Conservation (phyloP, 768 basidiomycete species). For the Neoboletus brunneissimus region DNA sequence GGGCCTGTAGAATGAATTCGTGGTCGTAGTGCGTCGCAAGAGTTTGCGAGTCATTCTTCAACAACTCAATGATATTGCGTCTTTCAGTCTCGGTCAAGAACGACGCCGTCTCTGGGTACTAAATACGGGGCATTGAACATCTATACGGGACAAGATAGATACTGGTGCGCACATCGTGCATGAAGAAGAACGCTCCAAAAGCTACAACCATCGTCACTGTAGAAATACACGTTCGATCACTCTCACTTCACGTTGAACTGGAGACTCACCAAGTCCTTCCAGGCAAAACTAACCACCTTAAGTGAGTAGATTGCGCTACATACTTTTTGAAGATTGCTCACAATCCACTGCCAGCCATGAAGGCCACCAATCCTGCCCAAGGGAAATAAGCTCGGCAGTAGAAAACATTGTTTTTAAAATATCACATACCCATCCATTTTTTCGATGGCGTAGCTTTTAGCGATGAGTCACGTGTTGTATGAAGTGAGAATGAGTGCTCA, state of each 20-base stretch:
- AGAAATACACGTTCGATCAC: background rate
- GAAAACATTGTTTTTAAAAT: background rate
- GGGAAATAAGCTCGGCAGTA: background rate
- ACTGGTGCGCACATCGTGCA: slow-evolving; percentile 43
- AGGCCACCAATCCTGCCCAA: slow-evolving; percentile 26
- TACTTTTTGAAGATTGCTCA: slow-evolving; percentile 17
- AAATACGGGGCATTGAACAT: background rate
- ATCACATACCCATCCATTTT: slow-evolving; percentile 31
- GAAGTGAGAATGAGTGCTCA: slow-evolving; percentile 24
- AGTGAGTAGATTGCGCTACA: slow-evolving; percentile 6
- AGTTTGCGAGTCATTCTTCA: slow-evolving; percentile 45
- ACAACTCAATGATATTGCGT: slow-evolving; percentile 29
- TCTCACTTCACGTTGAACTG: background rate
- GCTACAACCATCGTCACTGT: slow-evolving; percentile 26
- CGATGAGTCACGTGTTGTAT: background rate
- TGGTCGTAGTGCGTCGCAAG: slow-evolving; percentile 44
- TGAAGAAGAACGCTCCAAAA: slow-evolving; percentile 42
- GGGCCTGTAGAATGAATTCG: slow-evolving; percentile 48
- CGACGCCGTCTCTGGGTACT: slow-evolving; percentile 58
- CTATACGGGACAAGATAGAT: slow-evolving; percentile 1
- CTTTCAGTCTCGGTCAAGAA: slow-evolving; percentile 51
- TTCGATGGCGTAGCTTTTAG: slow-evolving; percentile 35
- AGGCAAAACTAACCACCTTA: slow-evolving; percentile 27
- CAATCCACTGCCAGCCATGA: slow-evolving; percentile 40
- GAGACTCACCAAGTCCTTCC: slow-evolving; percentile 27